Conservation (phyloP, 768 basidiomycete genomes). For the Hygrophorus russula region DNA sequence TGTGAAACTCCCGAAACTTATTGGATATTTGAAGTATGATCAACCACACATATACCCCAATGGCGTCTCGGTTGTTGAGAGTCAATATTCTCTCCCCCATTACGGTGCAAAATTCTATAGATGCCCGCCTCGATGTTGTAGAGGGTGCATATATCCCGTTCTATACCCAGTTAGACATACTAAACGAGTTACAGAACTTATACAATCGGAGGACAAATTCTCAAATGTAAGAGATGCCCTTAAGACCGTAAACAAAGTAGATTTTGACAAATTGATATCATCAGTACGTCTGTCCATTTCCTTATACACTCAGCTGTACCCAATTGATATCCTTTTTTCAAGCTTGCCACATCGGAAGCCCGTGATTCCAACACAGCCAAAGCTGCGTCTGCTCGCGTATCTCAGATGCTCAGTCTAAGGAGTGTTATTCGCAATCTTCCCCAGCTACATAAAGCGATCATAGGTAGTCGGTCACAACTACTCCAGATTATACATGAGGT, state of each 20-base stretch:
- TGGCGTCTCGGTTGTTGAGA: conserved; percentile 75
- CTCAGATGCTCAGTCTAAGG: conserved; percentile 73
- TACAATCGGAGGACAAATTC: conserved; percentile 67
- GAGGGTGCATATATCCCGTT: conserved; percentile 39
- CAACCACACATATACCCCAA: conserved; percentile 81
- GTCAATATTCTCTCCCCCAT: conserved; percentile 76
- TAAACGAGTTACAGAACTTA: conserved; percentile 40
- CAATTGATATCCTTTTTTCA: neutral
- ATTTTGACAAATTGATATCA: conserved; percentile 80
- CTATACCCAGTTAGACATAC: no score
- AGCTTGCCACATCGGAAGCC: conserved; percentile 62
- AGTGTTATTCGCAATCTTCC: conserved; percentile 61
- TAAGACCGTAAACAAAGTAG: conserved; percentile 64
- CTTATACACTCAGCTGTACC: neutral
- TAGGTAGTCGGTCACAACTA: conserved; percentile 45
- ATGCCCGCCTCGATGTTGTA: conserved; percentile 79
- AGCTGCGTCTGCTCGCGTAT: conserved; percentile 54
- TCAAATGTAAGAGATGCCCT: conserved; percentile 57
- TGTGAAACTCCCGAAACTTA: neutral
- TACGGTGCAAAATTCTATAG: conserved; percentile 56
- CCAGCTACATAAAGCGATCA: conserved; percentile 48
- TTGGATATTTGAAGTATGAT: conserved; percentile 34
- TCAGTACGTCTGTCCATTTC: conserved; percentile 30
- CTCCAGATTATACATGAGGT: conserved; percentile 55
- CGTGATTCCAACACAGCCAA: conserved; percentile 43